A percentile compares a stretch with the other conserved stretches of the same genome.
phyloP scores from a whole-genome alignment of 202 grass and related monocot species.

The Setaria viridis region DNA sequence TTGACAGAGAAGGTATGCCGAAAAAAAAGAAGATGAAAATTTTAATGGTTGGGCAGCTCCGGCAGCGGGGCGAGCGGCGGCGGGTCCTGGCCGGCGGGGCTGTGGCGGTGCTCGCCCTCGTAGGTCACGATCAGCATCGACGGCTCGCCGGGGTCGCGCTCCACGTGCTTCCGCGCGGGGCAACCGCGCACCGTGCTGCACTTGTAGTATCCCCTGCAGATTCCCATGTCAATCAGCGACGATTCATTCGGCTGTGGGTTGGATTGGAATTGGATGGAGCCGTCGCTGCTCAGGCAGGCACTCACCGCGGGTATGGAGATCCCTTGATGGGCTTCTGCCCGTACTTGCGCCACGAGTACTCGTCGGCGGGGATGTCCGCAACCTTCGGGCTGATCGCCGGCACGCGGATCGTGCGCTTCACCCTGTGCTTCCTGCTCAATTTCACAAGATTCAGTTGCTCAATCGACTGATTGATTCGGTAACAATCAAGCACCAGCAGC shows the following conservation, averaged over 20 bases:
- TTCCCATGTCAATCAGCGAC: no score
- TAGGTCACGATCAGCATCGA: slow-evolving; percentile 82
- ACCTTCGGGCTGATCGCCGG: slow-evolving; percentile 61
- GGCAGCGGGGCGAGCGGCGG: not conserved
- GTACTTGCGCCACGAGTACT: slow-evolving; percentile 92
- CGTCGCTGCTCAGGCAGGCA: no score
- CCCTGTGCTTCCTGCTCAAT: slow-evolving; percentile 45
- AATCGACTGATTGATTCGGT: not conserved
- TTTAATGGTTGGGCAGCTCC: not conserved
- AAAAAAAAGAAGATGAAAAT: not conserved
- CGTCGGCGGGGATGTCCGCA: slow-evolving; percentile 67
- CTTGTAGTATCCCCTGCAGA: slow-evolving; percentile 80
- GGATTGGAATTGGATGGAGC: no score
- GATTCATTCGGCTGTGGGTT: not conserved
- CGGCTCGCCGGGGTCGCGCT: slow-evolving; percentile 70
- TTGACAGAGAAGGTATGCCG: slow-evolving; percentile 1
- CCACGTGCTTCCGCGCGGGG: slow-evolving; percentile 89
- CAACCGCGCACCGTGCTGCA: slow-evolving; percentile 84
- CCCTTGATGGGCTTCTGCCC: slow-evolving; percentile 98
- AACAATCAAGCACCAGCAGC: not conserved
- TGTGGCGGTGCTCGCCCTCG: slow-evolving; percentile 72
- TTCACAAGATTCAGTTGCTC: not conserved
- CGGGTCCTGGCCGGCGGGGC: not conserved
- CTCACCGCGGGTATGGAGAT: slow-evolving; percentile 49
- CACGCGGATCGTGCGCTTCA: slow-evolving; percentile 65